Percentiles rank a stretch among this genome's conserved stretches.
These are phyloP conservation scores for Salisapilia sapeloensis DNA, from an alignment of 352 stramenopile species.

Conservation along the genomic window DNA sequence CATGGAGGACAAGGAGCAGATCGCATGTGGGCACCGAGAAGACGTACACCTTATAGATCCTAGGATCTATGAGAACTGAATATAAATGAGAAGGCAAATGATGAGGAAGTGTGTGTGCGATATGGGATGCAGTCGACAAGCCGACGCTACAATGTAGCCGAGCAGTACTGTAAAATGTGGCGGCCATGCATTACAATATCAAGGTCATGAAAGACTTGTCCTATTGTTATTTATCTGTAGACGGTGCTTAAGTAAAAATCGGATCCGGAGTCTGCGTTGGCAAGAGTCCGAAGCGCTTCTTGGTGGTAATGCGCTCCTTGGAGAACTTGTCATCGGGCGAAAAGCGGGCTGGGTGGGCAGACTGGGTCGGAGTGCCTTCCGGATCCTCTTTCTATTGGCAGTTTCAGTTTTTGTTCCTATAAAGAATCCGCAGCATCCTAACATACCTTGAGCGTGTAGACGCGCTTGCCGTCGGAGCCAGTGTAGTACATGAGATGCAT, in stretches of 20 bases:
- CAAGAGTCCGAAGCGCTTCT: conserved; percentile 97
- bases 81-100: no score
- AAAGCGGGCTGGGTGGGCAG: conserved; percentile 95
- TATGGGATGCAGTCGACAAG: no score
- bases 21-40: no score
- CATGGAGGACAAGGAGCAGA: no score
- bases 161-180: no score
- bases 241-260: conserved; percentile 48
- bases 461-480: conserved; percentile 89
- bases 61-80: no score
- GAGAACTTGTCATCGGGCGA: conserved; percentile 99
- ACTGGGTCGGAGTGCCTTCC: conserved; percentile 87
- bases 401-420: not conserved
- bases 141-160: no score
- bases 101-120: no score
- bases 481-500: conserved; percentile 99
- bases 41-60: no score
- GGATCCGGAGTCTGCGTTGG: conserved; percentile 86
- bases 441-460: conserved; percentile 97
- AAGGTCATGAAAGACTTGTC: no score
- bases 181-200: no score
- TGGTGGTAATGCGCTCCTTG: conserved; percentile 94
- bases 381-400: conserved; percentile 86
- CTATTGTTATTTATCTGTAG: not conserved
- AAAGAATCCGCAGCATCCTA: not conserved